phyloP scores from a whole-genome alignment of 495 filamentous ascomycete genomes.

The Penicillium angulare region DNA sequence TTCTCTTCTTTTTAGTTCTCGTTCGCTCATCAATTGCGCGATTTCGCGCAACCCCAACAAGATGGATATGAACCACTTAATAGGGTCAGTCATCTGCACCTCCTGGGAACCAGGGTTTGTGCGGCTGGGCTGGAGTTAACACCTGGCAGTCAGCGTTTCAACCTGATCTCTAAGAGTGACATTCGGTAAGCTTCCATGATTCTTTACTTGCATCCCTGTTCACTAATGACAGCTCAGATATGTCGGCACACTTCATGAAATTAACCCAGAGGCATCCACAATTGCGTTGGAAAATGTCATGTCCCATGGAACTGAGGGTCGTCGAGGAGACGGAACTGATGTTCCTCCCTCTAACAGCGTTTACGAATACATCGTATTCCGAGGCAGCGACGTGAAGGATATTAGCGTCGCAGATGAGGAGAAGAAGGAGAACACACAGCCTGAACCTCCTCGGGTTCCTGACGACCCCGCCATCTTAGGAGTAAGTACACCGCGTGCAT shows the following conservation, averaged over 20 bases:
- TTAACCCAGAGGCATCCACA: conserved; percentile 94
- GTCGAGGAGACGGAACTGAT: conserved; percentile 71
- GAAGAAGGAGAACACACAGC: conserved; percentile 69
- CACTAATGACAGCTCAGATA: conserved; percentile 60
- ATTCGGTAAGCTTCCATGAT: conserved; percentile 66
- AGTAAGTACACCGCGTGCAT: conserved; percentile 61
- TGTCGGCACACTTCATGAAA: conserved; percentile 92
- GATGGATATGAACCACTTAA: conserved; percentile 56
- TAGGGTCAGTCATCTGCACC: conserved; percentile 46
- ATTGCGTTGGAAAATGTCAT: conserved; percentile 94
- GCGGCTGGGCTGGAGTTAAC: conserved; percentile 46
- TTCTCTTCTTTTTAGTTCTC: conserved; percentile 19
- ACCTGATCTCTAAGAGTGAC: conserved; percentile 92
- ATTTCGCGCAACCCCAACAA: conserved; percentile 30
- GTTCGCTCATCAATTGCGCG: conserved; percentile 30
- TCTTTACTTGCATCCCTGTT: neutral
- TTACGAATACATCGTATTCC: conserved; percentile 99
- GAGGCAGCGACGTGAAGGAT: conserved; percentile 98
- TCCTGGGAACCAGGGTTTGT: conserved; percentile 37
- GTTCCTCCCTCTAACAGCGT: conserved; percentile 76
- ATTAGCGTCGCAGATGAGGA: conserved; percentile 78
- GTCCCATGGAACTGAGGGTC: conserved; percentile 90
- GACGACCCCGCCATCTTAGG: conserved; percentile 97
- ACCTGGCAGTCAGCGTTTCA: conserved; percentile 50
- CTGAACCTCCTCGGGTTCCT: conserved; percentile 68